These are phyloP conservation scores for Papiliotrema terrestris DNA, from an alignment of 1,284 basidiomycete genomes.

Conservation along the genomic window DNA sequence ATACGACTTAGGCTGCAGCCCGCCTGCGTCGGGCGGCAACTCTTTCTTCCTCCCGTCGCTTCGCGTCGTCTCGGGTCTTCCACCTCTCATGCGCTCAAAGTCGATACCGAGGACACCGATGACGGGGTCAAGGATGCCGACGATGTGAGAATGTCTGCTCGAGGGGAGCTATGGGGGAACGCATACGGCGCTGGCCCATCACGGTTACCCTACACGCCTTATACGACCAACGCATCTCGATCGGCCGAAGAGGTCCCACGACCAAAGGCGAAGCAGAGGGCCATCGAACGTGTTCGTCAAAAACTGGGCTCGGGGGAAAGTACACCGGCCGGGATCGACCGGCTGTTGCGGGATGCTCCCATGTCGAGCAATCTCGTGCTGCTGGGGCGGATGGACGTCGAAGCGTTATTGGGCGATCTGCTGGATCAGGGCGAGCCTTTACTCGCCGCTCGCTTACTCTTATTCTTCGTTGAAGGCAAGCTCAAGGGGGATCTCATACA, in stretches of 20 bases:
- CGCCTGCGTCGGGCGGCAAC: background rate
- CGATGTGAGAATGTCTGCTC: background rate
- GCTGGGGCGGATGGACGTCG: background rate
- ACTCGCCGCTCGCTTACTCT: background rate
- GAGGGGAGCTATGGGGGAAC: conserved; percentile 24
- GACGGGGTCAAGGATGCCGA: background rate
- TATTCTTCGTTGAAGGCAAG: background rate
- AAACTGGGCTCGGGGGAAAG: background rate
- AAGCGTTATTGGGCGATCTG: background rate
- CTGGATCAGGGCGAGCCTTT: background rate
- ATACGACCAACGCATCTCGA: background rate
- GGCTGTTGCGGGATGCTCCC: background rate
- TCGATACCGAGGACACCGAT: background rate
- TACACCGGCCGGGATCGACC: background rate
- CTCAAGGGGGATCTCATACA: background rate
- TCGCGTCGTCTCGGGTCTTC: conserved; percentile 7
- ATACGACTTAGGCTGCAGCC: background rate
- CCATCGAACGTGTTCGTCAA: background rate
- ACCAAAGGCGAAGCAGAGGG: background rate
- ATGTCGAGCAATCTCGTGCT: background rate
- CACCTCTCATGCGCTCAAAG: background rate
- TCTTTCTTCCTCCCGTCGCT: background rate
- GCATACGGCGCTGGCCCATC: conserved; percentile 41
- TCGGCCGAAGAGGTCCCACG: background rate
- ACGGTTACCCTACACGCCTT: conserved; percentile 27